Base-by-base conservation (phyloP, 2,329 filamentous ascomycete genomes). In the Alternaria atra region DNA sequence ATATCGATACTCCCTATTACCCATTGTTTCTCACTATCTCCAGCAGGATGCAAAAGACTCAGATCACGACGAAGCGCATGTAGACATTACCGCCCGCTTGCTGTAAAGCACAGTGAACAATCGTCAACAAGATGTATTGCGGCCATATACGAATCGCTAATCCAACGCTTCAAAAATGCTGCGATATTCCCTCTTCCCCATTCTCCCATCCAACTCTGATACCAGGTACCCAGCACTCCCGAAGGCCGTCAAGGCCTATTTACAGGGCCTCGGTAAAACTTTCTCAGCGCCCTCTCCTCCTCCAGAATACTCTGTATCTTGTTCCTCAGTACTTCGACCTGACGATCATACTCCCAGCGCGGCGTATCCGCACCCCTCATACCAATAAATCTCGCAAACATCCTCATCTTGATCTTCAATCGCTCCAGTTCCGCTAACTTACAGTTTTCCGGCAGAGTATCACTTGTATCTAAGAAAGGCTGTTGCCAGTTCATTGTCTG, bases 311-410 rank as follows among this genome's bases (percentile, higher is more conserved):
- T 64, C 53, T 56, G 56, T 52, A 75, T 69, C 64, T 67, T 73
- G 20, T 67, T 66, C 54, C 57, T 56, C 51, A 78, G 35, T 47
- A 75, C 69, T 61, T 79, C 73, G 13, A 81, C 72, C 63, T 80
- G 76, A 12, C 80, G 71, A 44, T 80, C 78, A 64, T 81, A 80
- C 72, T 84, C 81, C 76, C 80, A 80, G 4, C 75, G 66, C 20
- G 85, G 85, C 32, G 83, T 85, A 65, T 87, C 84, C 69, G 86
- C 86, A 2, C 89, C 90, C 52, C 87, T 80, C 58, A 93, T 80
- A 12, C 91, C 91, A 73, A 93, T 92, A 67, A 93, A 93, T 67
- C 86, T 83, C 46, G 90, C 91, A 73, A 93, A 87, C 79, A 89
- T 88, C 63, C 90, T 82, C 63, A 90, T 84, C 83, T 93, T 93